Base-by-base conservation (phyloP, 257 asterid species). In the Coffea eugenioides region DNA sequence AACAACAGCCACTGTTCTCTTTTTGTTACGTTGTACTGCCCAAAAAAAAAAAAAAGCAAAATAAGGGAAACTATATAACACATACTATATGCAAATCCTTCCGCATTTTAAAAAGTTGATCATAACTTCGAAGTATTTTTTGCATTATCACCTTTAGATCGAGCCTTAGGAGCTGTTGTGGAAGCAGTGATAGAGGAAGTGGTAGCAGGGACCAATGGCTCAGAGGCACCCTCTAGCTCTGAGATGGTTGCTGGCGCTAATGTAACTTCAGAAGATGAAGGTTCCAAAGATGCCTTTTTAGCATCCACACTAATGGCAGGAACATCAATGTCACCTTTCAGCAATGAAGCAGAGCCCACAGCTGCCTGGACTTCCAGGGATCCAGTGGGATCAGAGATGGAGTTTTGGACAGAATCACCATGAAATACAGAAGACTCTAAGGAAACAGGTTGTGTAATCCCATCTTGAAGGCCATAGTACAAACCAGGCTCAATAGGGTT, bases 21-120 rank as follows among this genome's bases (percentile, higher is more conserved):
- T 93, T 84, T 96, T 96, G 68, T 71, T 74, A 74, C 98, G 99
- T 11, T 85, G 39, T 86, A 85, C 99, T 96, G 91, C 79, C 31
- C 31, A 84, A 62, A 67, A 25, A 70, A 45, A 27, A 27, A 27
- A 52, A 57, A 20, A 66, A 61, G 43, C 43, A 39, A 39, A 39
- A 39, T 39, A 39, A 39, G 1, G 43, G 43, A 39, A 39, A 2
- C 43, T 39, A 2, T 39, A 39, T 39, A 39, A 39, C 43, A 39
- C 4, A 39, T 39, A 39, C 43, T 39, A 39, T 34, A 16, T 4
- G 25, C 13, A 67, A 67, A 15, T 67, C 72, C 23, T 4, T 36
- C 45, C 11, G 3, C 36, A 5, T 31, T 18, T 66, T 31, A 66
- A 31, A 2, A 9, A 66, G 45, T 66, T 66, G 45, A 66, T 27